Base-by-base conservation (phyloP, 1,284 basidiomycete species). In the Leccinum subfulvum region DNA sequence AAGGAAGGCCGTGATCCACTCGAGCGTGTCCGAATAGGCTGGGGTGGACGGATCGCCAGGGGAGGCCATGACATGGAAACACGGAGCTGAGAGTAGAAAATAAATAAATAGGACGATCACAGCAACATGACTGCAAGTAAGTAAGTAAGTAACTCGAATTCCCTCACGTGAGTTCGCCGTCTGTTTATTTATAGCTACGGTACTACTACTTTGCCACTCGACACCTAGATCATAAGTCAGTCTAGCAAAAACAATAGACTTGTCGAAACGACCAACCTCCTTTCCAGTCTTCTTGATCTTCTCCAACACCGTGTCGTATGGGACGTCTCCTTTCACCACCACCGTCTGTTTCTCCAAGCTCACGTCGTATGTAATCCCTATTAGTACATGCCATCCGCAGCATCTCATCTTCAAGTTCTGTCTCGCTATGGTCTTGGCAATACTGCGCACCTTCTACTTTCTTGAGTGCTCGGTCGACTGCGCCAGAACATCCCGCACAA, bases 241-340 rank as follows among this genome's bases (percentile, higher is more conserved):
- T 37, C 41, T 41, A n/a, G n/a, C n/a, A 53, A 28, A 21, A 14
- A 37, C 13, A 28, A 14, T 1, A 56, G 16, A 14, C 30, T n/a
- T 14, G 3, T 39, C 13, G 47, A 47, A 21, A 16, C n/a, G 7
- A 65, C 63, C 60, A 62, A 87, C 87, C 82, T 88, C 84, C 78
- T 95, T 95, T 66, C 93, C 93, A 3, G 92, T 95, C 84, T 94
- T 95, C 81, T 87, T 85, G 75, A 95, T 92, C 80, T 83, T 91
- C 57, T 79, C 86, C 44, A 88, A 75, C 53, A 94, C 80, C 4
- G 82, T 81, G 0, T 93, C 90, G 73, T 90, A 92, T 10, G 81
- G 71, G 10, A 85, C 81, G 3, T 79, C 78, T 14, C 86, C 87
- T 26, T 76, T 86, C 56, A 95, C 92, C 53, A 84, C 66, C 56